Conservation (phyloP, 2,329 filamentous ascomycete species). For the Sclerotinia subarctica region DNA sequence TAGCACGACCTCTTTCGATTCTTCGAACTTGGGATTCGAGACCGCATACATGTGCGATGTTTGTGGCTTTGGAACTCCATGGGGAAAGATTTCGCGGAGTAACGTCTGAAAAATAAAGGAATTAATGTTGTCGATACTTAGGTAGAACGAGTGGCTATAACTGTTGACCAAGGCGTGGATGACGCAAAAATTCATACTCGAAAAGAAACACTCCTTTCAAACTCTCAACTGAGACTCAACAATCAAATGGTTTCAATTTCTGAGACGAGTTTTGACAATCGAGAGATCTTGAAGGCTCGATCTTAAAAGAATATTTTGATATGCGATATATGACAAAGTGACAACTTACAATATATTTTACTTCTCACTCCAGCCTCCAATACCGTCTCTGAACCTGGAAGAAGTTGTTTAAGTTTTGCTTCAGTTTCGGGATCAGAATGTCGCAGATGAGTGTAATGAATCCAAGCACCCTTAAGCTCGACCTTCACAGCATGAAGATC, state of each 20-base stretch:
- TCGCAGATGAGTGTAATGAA: slow-evolving; percentile 36
- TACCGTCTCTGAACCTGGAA: slow-evolving; percentile 27
- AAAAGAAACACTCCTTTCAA: not conserved
- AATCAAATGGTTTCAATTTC: not conserved
- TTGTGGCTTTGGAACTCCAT: slow-evolving; percentile 96
- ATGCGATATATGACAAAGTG: too few species aligned
- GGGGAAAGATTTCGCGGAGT: slow-evolving; percentile 85
- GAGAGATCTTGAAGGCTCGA: too few species aligned
- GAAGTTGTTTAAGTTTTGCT: slow-evolving; percentile 31
- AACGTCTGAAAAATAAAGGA: slow-evolving; percentile 52
- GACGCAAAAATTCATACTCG: too few species aligned
- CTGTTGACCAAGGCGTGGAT: not conserved
- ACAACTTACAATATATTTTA: slow-evolving; percentile 13
- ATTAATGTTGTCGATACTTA: not conserved
- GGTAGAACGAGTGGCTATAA: not conserved
- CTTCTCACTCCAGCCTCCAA: slow-evolving; percentile 24
- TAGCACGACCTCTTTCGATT: slow-evolving; percentile 80
- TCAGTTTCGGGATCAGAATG: slow-evolving; percentile 27
- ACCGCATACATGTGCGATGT: slow-evolving; percentile 88
- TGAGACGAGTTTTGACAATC: not conserved
- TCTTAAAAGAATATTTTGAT: too few species aligned
- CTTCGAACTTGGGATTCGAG: slow-evolving; percentile 67
- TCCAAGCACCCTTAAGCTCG: slow-evolving; percentile 33
- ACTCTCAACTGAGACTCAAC: not conserved
- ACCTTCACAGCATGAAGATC: slow-evolving; percentile 27